These are phyloP conservation scores for Phanerochaete sordida DNA, from an alignment of 768 basidiomycete genomes.

Conservation along the genomic window DNA sequence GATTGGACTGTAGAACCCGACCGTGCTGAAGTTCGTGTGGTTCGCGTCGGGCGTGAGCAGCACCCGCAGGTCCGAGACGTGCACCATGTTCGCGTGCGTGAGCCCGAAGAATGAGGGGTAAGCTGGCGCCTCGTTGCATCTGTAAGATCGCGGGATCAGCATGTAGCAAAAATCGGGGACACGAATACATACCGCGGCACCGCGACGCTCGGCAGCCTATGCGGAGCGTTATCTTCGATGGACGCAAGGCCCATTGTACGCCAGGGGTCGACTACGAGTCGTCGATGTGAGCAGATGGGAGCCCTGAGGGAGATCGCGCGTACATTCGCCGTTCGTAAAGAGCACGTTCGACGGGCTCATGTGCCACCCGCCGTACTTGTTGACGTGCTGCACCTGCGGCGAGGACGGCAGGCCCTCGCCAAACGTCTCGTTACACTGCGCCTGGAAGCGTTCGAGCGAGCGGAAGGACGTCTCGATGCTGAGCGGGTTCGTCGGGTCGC, in stretches of 20 bases:
- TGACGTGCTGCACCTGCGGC: conserved; percentile 41
- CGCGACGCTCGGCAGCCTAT: conserved; percentile 33
- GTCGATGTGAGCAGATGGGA: neutral
- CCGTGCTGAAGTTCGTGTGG: conserved; percentile 44
- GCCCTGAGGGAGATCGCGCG: conserved; percentile 9
- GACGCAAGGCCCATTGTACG: conserved; percentile 48
- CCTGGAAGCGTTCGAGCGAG: conserved; percentile 43
- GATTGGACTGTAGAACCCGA: conserved; percentile 48
- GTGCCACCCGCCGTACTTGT: conserved; percentile 51
- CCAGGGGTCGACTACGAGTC: conserved; percentile 44
- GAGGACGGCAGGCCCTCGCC: conserved; percentile 33
- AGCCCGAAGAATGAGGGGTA: conserved; percentile 41
- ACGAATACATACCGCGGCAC: conserved; percentile 34
- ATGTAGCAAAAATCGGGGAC: neutral
- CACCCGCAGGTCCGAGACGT: conserved; percentile 47
- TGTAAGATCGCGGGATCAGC: conserved; percentile 10
- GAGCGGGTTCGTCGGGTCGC: conserved; percentile 40
- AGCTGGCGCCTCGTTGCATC: conserved; percentile 36
- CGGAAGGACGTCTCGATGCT: conserved; percentile 47
- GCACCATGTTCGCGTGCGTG: conserved; percentile 45
- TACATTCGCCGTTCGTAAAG: conserved; percentile 49
- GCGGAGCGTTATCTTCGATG: conserved; percentile 43
- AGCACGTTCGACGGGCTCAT: conserved; percentile 47
- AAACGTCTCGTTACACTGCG: conserved; percentile 41
- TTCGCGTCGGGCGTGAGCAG: conserved; percentile 44